These are phyloP conservation scores for Porpolomopsis calyptriformis DNA, from an alignment of 768 basidiomycete species.

Conservation along the genomic window DNA sequence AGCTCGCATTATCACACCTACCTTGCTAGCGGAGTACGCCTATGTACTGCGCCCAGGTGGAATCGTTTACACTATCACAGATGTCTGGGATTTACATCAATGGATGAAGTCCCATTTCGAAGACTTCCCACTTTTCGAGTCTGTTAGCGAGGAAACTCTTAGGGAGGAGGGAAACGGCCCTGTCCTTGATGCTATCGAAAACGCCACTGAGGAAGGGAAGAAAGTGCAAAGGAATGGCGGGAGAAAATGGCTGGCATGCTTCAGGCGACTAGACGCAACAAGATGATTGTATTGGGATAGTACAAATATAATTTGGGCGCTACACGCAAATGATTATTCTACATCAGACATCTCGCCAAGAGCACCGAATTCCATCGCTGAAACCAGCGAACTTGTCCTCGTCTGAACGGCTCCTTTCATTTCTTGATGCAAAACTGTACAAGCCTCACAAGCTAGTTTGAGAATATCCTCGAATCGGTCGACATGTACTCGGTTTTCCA, in stretches of 20 bases:
- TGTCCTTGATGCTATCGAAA: conserved; percentile 74
- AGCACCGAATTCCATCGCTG: conserved; percentile 45
- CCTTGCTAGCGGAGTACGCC: conserved; percentile 95
- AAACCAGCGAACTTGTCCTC: conserved; percentile 52
- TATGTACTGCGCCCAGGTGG: conserved; percentile 90
- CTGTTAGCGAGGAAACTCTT: conserved; percentile 63
- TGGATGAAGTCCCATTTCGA: conserved; percentile 94
- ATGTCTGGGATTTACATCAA: conserved; percentile 84
- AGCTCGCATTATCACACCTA: conserved; percentile 95
- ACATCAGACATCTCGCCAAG: conserved; percentile 19
- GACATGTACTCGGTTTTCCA: conserved; percentile 91
- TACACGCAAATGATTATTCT: no score
- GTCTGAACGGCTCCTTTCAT: conserved; percentile 66
- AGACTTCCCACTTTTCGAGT: conserved; percentile 78
- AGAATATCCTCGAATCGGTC: conserved; percentile 90
- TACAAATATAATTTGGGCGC: no score
- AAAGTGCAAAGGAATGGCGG: conserved; percentile 91
- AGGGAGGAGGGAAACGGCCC: conserved; percentile 65
- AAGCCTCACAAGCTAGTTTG: conserved; percentile 64
- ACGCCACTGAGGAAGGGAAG: conserved; percentile 89
- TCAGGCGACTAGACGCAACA: conserved; percentile 48
- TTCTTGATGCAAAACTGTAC: conserved; percentile 67
- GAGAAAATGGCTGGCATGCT: conserved; percentile 89
- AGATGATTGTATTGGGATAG: no score
- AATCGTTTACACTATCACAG: conserved; percentile 95